Evolutionary conservation across 306 rosid genomes (phyloP).

Genomic region (Betula pendula): DNA sequence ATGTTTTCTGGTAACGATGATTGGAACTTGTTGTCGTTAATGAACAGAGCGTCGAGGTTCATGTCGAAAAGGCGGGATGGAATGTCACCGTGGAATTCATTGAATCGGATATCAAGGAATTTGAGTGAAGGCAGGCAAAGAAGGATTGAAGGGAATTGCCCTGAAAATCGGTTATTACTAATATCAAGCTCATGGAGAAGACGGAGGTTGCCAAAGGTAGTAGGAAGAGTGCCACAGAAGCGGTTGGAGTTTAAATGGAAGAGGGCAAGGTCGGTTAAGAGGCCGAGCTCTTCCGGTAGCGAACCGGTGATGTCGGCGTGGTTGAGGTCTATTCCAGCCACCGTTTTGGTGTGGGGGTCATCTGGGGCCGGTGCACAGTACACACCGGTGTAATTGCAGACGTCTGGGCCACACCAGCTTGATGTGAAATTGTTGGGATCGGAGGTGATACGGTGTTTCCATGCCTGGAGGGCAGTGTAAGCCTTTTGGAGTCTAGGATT

Average conservation of each 20-base stretch:
- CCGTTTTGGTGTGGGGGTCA: conserved; percentile 58
- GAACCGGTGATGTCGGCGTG: conserved; percentile 64
- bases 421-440: conserved; percentile 70
- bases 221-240: conserved; percentile 68
- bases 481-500: conserved; percentile 78
- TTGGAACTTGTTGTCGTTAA: conserved; percentile 67
- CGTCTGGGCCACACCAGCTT: conserved; percentile 69
- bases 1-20: conserved; percentile 59
- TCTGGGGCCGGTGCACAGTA: conserved; percentile 73
- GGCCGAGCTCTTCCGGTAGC: conserved; percentile 71
- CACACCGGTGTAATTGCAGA: conserved; percentile 84
- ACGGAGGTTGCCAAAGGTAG: conserved; percentile 35
- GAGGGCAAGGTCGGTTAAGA: conserved; percentile 65
- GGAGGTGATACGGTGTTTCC: conserved; percentile 65
- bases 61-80: conserved; percentile 58
- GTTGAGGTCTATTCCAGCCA: conserved; percentile 89
- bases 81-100: conserved; percentile 53
- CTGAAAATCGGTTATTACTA: conserved; percentile 75
- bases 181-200: conserved; percentile 68
- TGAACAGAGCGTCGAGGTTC: conserved; percentile 73
- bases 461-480: conserved; percentile 75
- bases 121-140: conserved; percentile 48
- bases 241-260: conserved; percentile 81
- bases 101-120: conserved; percentile 70
- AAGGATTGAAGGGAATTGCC: conserved; percentile 55